Evolutionary conservation across 2,329 filamentous ascomycete genomes (phyloP).

Genomic region (Cladophialophora exuberans): DNA sequence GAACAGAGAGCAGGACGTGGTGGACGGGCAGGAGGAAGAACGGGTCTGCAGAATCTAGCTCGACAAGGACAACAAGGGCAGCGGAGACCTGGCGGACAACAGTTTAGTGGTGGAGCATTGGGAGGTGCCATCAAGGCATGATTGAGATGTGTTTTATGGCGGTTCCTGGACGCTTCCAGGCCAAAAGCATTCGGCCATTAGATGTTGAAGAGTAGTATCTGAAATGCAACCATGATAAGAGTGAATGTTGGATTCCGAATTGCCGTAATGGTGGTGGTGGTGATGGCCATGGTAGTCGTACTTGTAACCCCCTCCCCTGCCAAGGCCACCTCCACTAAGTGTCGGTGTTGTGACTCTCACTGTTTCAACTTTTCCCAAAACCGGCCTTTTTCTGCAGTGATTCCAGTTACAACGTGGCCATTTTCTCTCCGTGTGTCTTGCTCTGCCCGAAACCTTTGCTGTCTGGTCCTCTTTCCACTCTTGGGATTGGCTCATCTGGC

Average conservation of each 20-base stretch:
- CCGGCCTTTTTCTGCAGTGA: background rate
- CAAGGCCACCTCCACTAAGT: background rate
- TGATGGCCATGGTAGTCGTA: too few relatives aligned
- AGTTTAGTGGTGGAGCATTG: constrained; percentile 55
- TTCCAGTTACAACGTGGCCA: too few relatives aligned
- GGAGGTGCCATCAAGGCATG: constrained; percentile 56
- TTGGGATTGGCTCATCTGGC: background rate
- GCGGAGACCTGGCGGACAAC: constrained; percentile 52
- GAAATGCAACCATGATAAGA: too few relatives aligned
- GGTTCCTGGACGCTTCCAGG: too few relatives aligned
- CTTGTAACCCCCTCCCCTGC: background rate
- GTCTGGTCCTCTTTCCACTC: background rate
- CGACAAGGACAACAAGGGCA: constrained; percentile 33
- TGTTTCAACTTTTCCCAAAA: background rate
- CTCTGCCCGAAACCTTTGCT: background rate
- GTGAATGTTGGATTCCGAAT: too few relatives aligned
- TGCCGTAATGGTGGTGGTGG: too few relatives aligned
- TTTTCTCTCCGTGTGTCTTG: background rate
- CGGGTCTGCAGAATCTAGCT: constrained; percentile 9
- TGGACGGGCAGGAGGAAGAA: constrained; percentile 54
- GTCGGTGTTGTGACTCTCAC: background rate
- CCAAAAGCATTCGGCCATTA: too few relatives aligned
- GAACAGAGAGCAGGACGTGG: constrained; percentile 70
- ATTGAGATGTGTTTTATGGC: constrained; percentile 18
- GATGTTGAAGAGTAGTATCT: background rate